Evolutionary conservation across 1,139 yeast genomes (phyloP).

Genomic region (Suhomyces maxii): DNA sequence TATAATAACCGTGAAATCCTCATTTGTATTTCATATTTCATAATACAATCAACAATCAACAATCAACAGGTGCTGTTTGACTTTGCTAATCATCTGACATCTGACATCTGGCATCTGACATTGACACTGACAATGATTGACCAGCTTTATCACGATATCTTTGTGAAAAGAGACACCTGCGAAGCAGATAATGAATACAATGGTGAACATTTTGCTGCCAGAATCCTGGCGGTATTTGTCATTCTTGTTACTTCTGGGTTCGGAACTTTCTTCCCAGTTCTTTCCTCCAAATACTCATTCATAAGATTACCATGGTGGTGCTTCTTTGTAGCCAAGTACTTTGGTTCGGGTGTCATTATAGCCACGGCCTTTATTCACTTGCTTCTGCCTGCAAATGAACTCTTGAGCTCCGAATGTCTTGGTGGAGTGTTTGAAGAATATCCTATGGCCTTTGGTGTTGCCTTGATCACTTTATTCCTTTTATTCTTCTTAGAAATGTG

Average conservation of each 20-base stretch:
- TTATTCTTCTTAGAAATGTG: slow-evolving; percentile 58
- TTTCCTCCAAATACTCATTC: slow-evolving; percentile 55
- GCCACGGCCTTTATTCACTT: slow-evolving; percentile 89
- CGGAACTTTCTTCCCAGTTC: slow-evolving; percentile 60
- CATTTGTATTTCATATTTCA: too few relatives aligned
- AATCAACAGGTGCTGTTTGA: too few relatives aligned
- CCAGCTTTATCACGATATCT: slow-evolving; percentile 6
- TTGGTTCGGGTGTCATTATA: slow-evolving; percentile 90
- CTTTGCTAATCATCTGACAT: too few relatives aligned
- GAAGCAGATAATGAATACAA: slow-evolving; percentile 37
- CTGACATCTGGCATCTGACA: too few relatives aligned
- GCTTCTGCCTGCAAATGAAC: slow-evolving; percentile 72
- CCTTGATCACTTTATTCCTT: slow-evolving; percentile 52
- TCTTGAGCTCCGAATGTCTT: slow-evolving; percentile 51
- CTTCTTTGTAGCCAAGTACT: slow-evolving; percentile 73
- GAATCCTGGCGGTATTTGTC: slow-evolving; percentile 74
- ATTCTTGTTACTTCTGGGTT: slow-evolving; percentile 57
- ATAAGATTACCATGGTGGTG: slow-evolving; percentile 59
- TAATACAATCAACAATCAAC: too few relatives aligned
- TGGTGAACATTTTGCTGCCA: slow-evolving; percentile 53
- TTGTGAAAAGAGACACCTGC: slow-evolving; percentile 34
- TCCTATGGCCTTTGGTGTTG: slow-evolving; percentile 67
- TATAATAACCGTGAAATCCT: too few relatives aligned
- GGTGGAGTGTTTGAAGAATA: slow-evolving; percentile 55
- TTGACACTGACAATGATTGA: slow-evolving; percentile 5